Percentiles rank a stretch among this genome's conserved stretches.
Evolutionary conservation across 177 flowering plant genomes (phyloP).

Genomic region (Tripterygium wilfordii): DNA sequence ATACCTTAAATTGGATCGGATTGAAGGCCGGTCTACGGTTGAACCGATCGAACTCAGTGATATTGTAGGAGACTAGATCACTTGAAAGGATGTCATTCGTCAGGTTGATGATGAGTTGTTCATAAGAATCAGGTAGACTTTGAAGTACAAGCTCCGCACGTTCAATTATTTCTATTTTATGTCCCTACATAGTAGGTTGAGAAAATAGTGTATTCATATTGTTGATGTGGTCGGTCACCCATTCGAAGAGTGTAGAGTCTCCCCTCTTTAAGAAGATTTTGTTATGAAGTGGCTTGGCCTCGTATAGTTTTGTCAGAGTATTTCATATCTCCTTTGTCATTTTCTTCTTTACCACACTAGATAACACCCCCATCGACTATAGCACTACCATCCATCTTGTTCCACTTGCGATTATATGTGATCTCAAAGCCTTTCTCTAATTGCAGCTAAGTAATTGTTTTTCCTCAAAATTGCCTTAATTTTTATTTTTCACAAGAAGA

Average conservation of each 20-base stretch:
- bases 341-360: slow-evolving; percentile 10
- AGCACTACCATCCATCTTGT: slow-evolving; percentile 9
- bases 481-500: slow-evolving; percentile 9
- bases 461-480: slow-evolving; percentile 10
- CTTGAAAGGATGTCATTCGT: not conserved
- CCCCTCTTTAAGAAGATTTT: slow-evolving; percentile 14
- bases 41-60: too few relatives aligned
- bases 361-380: slow-evolving; percentile 5
- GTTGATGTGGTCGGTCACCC: not conserved
- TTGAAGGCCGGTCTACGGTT: too few relatives aligned
- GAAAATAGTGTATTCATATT: slow-evolving; percentile 1
- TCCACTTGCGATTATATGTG: slow-evolving; percentile 8
- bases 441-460: slow-evolving; percentile 4
- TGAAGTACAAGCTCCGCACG: slow-evolving; percentile 8
- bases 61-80: slow-evolving; percentile 4
- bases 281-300: slow-evolving; percentile 11
- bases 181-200: not conserved
- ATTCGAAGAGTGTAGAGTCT: slow-evolving; percentile 5
- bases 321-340: slow-evolving; percentile 6
- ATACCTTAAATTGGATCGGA: too few relatives aligned
- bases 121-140: slow-evolving; percentile 10
- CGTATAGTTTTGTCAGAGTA: slow-evolving; percentile 4
- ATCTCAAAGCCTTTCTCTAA: slow-evolving; percentile 3
- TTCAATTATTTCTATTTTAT: slow-evolving; percentile 4
- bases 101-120: slow-evolving; percentile 8